Base-by-base conservation (phyloP, 1,139 yeast genomes). In the Nakaseomyces sp. region DNA sequence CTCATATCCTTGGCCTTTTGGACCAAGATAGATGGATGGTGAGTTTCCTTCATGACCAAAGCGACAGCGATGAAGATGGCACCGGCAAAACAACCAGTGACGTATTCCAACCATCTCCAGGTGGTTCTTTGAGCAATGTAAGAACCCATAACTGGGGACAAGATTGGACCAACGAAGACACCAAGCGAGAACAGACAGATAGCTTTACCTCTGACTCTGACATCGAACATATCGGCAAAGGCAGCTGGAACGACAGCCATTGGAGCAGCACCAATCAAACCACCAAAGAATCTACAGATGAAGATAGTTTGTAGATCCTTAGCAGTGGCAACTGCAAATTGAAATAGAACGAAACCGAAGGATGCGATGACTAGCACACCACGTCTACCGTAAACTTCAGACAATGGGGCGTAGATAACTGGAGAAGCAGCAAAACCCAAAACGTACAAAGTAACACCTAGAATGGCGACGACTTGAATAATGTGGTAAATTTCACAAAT, bases 351-450 rank as follows among this genome's bases (percentile, higher is more conserved):
- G 57, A 74, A 77, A 1, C 81, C 74, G 31, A 84, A 66, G 9
- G 73, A 60, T 2, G 87, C 75, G 1, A 74, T 47, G 1, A 81
- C 48, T 41, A 82, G 51, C 9, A 84, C 77, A 2, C 70, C 61
- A 56, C 74, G 74, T 62, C 95, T 74, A 42, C 95, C 95, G 53
- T 72, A 79, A 42, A 81, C 59, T 61, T 83, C 94, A 7, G 89
- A 80, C 38, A 84, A 58, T 4, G 95, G 95, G 17, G 91, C 94
- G 79, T 85, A 85, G 32, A 83, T 53, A 31, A 83, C 67, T 6
- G 95, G 95, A 15, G 95, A 94, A 0, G 82, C 72, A 0, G 93
- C 94, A 61, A 84, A 84, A 17, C 95, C 95, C 37, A 81, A 57
- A 17, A 86, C 94, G 54, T 76, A 86, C 24, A 85, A 68, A 0